These are phyloP conservation scores for Scutellaria minor DNA, from an alignment of 257 asterid species.

Conservation along the genomic window DNA sequence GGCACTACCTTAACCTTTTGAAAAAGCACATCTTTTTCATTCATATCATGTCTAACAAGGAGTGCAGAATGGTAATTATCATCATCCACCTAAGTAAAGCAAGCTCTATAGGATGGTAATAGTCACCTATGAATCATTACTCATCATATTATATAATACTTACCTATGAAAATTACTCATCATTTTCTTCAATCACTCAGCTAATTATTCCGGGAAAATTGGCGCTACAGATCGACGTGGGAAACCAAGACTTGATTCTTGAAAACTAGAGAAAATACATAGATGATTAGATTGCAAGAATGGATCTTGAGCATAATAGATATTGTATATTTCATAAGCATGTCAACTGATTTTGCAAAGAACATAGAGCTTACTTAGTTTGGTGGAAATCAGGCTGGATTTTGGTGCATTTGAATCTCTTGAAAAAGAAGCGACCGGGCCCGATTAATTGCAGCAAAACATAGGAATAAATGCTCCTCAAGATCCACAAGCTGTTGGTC, in stretches of 20 bases:
- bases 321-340: too few species aligned
- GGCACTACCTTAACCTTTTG: slow-evolving; percentile 25
- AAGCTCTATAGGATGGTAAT: slow-evolving; percentile 12
- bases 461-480: slow-evolving; percentile 83
- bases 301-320: neutral
- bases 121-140: slow-evolving; percentile 19
- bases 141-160: neutral
- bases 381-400: slow-evolving; percentile 29
- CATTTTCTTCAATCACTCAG: slow-evolving; percentile 33
- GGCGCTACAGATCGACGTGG: slow-evolving; percentile 9
- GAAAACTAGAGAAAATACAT: too few species aligned
- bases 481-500: slow-evolving; percentile 71
- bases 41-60: slow-evolving; percentile 33
- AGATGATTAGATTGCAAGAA: neutral
- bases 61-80: slow-evolving; percentile 32
- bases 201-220: neutral
- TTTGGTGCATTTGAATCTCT: slow-evolving; percentile 45
- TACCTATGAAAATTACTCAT: neutral
- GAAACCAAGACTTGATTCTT: neutral
- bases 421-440: slow-evolving; percentile 70
- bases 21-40: slow-evolving; percentile 29
- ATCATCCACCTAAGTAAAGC: slow-evolving; percentile 20
- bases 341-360: neutral
- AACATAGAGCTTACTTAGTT: slow-evolving; percentile 28
- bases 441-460: slow-evolving; percentile 77